Percentiles rank a stretch among this genome's conserved stretches.
phyloP scores from a whole-genome alignment of 108 stramenopile genomes.

The Conticribra guillardii region DNA sequence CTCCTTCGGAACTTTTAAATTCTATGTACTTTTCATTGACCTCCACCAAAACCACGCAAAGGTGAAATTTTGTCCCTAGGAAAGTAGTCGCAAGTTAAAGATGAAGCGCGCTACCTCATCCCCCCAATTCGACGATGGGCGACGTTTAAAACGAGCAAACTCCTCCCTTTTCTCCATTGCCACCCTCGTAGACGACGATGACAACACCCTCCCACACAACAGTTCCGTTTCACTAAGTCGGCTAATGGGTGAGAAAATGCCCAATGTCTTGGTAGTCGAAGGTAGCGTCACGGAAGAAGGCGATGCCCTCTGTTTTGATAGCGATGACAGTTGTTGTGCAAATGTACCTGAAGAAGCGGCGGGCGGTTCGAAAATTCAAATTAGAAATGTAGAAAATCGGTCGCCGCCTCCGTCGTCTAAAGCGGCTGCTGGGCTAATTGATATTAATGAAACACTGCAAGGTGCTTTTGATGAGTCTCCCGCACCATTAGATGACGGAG shows the following conservation, averaged over 20 bases:
- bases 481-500: neutral
- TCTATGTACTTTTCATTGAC: too few relatives aligned
- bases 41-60: too few relatives aligned
- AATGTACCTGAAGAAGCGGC: neutral
- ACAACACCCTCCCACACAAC: neutral
- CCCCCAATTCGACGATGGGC: neutral
- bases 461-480: slow-evolving; percentile 1
- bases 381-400: neutral
- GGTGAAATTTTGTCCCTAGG: too few relatives aligned
- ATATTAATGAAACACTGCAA: neutral
- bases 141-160: slow-evolving; percentile 33
- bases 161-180: slow-evolving; percentile 48
- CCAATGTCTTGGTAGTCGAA: neutral
- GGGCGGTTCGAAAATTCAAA: neutral
- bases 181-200: slow-evolving; percentile 34
- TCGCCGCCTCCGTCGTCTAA: neutral
- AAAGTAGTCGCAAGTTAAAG: too few relatives aligned
- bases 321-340: neutral
- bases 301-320: neutral
- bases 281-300: neutral
- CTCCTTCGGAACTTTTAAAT: too few relatives aligned
- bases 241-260: neutral
- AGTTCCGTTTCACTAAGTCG: neutral
- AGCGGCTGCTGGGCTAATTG: too few relatives aligned
- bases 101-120: slow-evolving; percentile 10